Base-by-base conservation (phyloP, 805 yeast species). In the Starmerella etchellsii region DNA sequence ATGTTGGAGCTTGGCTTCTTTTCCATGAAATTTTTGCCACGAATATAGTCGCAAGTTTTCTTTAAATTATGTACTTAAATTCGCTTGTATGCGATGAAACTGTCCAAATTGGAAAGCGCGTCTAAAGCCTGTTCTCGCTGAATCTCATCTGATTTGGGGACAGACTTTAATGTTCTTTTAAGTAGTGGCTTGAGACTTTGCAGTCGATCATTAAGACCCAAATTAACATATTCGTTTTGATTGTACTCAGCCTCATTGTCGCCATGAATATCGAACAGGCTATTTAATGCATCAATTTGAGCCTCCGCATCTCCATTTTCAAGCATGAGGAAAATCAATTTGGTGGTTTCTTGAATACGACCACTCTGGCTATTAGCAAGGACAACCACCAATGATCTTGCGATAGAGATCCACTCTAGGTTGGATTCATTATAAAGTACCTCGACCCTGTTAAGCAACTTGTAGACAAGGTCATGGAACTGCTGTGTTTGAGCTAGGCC, bases 51-150 rank as follows among this genome's bases (percentile, higher is more conserved):
- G 32, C 21, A 13, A 27, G 15, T 27, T 27, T 10, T 10, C 14
- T 27, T n/a, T n/a, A n/a, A 27, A 15, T 13, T 7, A 10, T 15
- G 6, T 27, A 27, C n/a, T n/a, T 27, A 27, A 5, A 10, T 7
- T 10, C 30, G 26, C 52, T 91, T 88, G 62, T 88, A 88, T 41
- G 71, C 71, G 40, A 88, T 73, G 57, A 91, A 88, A 44, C 94
- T 66, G 13, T 70, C 74, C 49, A 88, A 61, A 49, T 82, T 85
- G 34, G 60, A 57, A 50, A 73, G 65, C 1, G 79, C 74, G 43
- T 81, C 91, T 39, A 76, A 81, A 27, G 78, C 81, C 47, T 67
- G 69, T 16, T 59, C 64, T 57, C 82, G 78, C 51, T 81, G 64
- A 32, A 63, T 71, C 1, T 69, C 61, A 44, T 68, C 71, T 47